Conservation (phyloP, 805 yeast genomes). For the Metschnikowia reukaufii region DNA sequence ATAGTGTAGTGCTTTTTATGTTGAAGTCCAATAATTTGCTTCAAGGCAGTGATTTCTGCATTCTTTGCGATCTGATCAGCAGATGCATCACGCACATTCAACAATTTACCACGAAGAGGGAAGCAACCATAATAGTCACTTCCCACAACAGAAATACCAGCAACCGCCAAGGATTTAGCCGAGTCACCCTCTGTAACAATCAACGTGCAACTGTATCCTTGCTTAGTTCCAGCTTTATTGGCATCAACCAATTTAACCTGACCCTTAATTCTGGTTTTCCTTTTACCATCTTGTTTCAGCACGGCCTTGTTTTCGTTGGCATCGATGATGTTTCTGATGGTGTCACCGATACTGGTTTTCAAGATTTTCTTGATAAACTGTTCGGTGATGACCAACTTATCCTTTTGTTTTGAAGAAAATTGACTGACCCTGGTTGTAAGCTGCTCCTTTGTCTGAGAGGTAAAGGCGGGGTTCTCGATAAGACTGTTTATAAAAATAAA, state of each 20-base stretch:
- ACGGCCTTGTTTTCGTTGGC: conserved; percentile 85
- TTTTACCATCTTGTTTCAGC: conserved; percentile 84
- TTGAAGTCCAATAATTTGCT: conserved; percentile 92
- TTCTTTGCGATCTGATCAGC: conserved; percentile 94
- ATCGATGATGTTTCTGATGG: conserved; percentile 78
- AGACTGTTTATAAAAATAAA: conserved; percentile 88
- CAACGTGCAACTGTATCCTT: conserved; percentile 88
- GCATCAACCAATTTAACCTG: conserved; percentile 93
- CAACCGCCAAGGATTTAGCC: conserved; percentile 86
- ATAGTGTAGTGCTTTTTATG: conserved; percentile 75
- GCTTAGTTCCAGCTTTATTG: conserved; percentile 91
- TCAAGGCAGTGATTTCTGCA: conserved; percentile 91
- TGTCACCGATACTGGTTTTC: conserved; percentile 70
- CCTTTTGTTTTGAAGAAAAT: conserved; percentile 71
- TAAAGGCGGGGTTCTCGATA: conserved; percentile 94
- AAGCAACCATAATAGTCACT: conserved; percentile 93
- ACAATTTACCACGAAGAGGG: conserved; percentile 91
- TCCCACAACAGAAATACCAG: conserved; percentile 93
- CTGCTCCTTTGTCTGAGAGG: conserved; percentile 96
- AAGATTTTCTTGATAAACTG: conserved; percentile 67
- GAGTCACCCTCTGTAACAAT: conserved; percentile 97
- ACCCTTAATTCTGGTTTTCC: conserved; percentile 81
- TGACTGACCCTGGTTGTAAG: conserved; percentile 84
- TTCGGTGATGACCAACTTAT: conserved; percentile 67
- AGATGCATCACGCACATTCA: conserved; percentile 95